Conservation (phyloP, 331 rosid genomes). For the Acacia concinna region DNA sequence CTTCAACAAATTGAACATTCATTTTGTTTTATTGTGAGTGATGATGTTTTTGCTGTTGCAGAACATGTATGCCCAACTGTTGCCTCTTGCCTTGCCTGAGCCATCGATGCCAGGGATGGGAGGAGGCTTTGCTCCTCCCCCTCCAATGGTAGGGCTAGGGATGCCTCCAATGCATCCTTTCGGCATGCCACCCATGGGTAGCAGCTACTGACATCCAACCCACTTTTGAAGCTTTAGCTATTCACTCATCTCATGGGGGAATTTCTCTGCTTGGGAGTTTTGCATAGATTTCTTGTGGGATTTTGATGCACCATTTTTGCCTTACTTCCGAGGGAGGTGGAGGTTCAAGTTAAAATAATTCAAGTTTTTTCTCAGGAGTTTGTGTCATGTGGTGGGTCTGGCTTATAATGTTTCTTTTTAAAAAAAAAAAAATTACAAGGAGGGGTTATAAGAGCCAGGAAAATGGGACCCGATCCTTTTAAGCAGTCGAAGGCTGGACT, state of each 20-base stretch:
- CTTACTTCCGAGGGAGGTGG: slow-evolving; percentile 57
- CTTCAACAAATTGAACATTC: not conserved
- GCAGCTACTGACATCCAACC: slow-evolving; percentile 57
- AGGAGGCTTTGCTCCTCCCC: slow-evolving; percentile 66
- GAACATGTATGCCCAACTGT: slow-evolving; percentile 97
- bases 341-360: slow-evolving; percentile 51
- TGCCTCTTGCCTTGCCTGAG: slow-evolving; percentile 98
- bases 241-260: slow-evolving; percentile 27
- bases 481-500: too few species aligned
- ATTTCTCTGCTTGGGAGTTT: slow-evolving; percentile 35
- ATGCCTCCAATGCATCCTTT: slow-evolving; percentile 99
- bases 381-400: slow-evolving; percentile 40
- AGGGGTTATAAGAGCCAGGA: too few species aligned
- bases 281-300: slow-evolving; percentile 40
- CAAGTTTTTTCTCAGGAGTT: slow-evolving; percentile 35
- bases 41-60: slow-evolving; percentile 47
- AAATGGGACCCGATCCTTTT: too few species aligned
- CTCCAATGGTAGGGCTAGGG: slow-evolving; percentile 92
- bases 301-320: slow-evolving; percentile 46
- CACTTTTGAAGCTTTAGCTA: slow-evolving; percentile 13
- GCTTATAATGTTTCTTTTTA: slow-evolving; percentile 44
- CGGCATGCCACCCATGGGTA: slow-evolving; percentile 99
- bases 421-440: too few species aligned
- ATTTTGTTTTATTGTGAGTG: not conserved
- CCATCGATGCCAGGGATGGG: slow-evolving; percentile 85